Percentiles rank a stretch among this genome's conserved stretches.
phyloP scores from a whole-genome alignment of 257 asterid genomes.

The Solanum lycopersicoides region DNA sequence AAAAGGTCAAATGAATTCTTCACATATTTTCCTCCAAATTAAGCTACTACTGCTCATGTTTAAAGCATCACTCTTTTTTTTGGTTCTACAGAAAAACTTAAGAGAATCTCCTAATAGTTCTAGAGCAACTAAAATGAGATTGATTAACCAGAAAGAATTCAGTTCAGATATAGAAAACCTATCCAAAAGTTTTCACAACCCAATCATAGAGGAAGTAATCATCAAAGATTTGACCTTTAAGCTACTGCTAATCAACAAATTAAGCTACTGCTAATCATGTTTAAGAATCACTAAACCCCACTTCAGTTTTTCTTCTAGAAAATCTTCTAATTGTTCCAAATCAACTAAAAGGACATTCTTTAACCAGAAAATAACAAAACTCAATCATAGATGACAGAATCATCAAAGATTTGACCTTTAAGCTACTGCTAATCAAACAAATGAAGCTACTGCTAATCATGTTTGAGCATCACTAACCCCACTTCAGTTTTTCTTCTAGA shows the following conservation, averaged over 20 bases:
- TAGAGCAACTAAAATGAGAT: background rate
- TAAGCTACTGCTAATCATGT: background rate
- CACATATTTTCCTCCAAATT: background rate
- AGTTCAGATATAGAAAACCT: background rate
- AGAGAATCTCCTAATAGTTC: background rate
- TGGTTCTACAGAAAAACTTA: background rate
- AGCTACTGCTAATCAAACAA: no score
- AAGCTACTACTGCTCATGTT: background rate
- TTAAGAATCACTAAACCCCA: background rate
- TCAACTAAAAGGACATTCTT: background rate
- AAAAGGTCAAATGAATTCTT: conserved; percentile 8
- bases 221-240: background rate
- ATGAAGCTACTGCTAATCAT: background rate
- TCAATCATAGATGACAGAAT: background rate
- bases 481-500: background rate
- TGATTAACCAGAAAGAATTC: background rate
- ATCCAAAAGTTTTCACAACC: background rate
- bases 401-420: background rate
- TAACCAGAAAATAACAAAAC: background rate
- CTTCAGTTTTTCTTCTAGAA: background rate
- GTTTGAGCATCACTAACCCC: background rate
- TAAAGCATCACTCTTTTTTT: background rate
- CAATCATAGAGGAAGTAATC: background rate
- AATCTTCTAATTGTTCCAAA: background rate
- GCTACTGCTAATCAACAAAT: no score